Evolutionary conservation across 163 green algal species (phyloP), one percentile per base, ranked within the genome.

Genomic region (Chlorella variabilis): DNA sequence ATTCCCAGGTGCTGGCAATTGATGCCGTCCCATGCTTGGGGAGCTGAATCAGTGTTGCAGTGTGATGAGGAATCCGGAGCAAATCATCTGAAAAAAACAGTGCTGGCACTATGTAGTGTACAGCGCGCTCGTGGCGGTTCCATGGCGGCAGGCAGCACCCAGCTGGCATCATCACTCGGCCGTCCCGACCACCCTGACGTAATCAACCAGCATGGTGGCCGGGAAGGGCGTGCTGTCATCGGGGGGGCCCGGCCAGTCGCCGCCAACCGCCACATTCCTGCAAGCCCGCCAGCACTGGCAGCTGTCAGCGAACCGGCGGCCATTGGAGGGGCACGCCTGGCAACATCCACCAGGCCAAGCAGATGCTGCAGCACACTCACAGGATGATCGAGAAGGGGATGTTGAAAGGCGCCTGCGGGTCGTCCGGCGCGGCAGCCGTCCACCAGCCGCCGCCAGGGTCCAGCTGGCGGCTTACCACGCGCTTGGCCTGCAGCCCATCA

Each of bases 221-320:
- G 83, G 83, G 29, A 82, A 65, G 20, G 71, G 56, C 20, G 78
- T 85, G 77, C 41, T 54, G 54, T 51, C 58, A 20, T 75, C 34
- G 41, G 78, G 34, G 20, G 62, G 25, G 7, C 65, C 71, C 13
- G 83, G 61, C 63, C 81, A 88, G 17, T 58, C 63, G 21, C 83
- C 83, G 23, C 83, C 83, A 2, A 88, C 71, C 0, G 83, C 83
- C 65, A 88, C 45, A 58, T 85, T 88, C 6, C 77, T 83, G 77
- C 11, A 54, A 15, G 45, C 11, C 45, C 11, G 45, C n/a, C n/a
- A n/a, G n/a, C n/a, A n/a, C n/a, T n/a, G n/a, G n/a, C n/a, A n/a
- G n/a, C n/a, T n/a, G n/a, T n/a, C n/a, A n/a, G n/a, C n/a, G n/a
- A n/a, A n/a, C n/a, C n/a, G n/a, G n/a, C n/a, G n/a, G n/a, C n/a